Percentiles rank a stretch among this genome's conserved stretches.
Conservation (phyloP, 176 grass and related monocot genomes). For the Cenchrus americanus region DNA sequence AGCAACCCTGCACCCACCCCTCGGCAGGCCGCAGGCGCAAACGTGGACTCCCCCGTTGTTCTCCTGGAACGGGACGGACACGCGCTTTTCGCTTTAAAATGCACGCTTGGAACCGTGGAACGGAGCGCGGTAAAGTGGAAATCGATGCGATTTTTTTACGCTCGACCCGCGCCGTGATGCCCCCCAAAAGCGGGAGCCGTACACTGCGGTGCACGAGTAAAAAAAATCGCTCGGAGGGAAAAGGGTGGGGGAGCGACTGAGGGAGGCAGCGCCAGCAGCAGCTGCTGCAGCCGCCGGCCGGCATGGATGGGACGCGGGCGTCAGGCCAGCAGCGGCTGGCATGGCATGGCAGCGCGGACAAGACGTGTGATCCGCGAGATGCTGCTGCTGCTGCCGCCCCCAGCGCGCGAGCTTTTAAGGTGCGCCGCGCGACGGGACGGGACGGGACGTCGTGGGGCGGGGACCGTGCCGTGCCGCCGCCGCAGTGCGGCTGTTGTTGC, state of each 20-base stretch:
- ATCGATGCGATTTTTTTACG: no score
- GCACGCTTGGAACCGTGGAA: no score
- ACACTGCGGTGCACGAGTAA: not conserved
- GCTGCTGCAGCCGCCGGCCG: not conserved
- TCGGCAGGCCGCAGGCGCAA: not conserved
- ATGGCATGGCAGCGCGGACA: constrained; percentile 22
- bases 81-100: not conserved
- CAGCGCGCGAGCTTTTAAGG: not conserved
- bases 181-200: constrained; percentile 1
- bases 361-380: constrained; percentile 46
- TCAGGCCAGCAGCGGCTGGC: not conserved
- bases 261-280: not conserved
- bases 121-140: no score
- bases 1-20: not conserved
- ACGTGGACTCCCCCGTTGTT: not conserved
- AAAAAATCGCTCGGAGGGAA: not conserved
- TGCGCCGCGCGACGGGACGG: constrained; percentile 26
- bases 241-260: rapidly evolving
- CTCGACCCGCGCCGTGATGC: not conserved
- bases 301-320: constrained; percentile 33
- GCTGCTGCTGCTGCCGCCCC: not conserved
- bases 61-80: not conserved
- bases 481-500: not conserved
- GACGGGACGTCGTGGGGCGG: not conserved
- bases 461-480: not conserved